Evolutionary conservation across 306 rosid species (phyloP).

Genomic region (Parietaria judaica): DNA sequence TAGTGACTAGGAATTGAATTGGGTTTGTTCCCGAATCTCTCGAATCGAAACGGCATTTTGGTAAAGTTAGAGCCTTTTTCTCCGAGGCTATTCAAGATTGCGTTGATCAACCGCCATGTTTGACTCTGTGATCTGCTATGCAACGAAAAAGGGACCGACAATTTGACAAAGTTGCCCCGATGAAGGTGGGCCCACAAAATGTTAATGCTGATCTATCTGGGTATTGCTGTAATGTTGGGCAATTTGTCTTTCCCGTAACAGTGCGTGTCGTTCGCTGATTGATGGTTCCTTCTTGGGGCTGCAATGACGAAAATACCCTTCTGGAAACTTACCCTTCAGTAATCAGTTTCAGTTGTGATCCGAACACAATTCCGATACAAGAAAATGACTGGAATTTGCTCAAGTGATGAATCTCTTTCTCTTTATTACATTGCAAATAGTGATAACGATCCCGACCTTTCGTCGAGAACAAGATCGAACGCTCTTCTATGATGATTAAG

Average conservation of each 20-base stretch:
- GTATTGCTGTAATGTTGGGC: constrained; percentile 27
- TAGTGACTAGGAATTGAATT: not conserved
- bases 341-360: no score
- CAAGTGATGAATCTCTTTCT: no score
- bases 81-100: constrained; percentile 18
- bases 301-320: constrained; percentile 26
- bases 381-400: no score
- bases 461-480: no score
- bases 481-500: no score
- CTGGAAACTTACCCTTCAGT: not conserved
- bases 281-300: not conserved
- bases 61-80: not conserved
- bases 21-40: not conserved
- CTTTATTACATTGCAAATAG: no score
- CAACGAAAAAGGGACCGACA: constrained; percentile 3
- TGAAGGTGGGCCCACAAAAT: constrained; percentile 1
- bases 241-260: constrained; percentile 17
- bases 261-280: constrained; percentile 11
- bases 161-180: constrained; percentile 28
- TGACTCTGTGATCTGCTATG: constrained; percentile 24
- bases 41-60: not conserved
- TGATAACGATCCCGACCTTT: no score
- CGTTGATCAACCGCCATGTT: constrained; percentile 39
- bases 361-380: no score
- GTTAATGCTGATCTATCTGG: constrained; percentile 1